A percentile compares a stretch with the other conserved stretches of the same genome.
Conservation (phyloP, 768 basidiomycete genomes). For the Kondoa subrosea region DNA sequence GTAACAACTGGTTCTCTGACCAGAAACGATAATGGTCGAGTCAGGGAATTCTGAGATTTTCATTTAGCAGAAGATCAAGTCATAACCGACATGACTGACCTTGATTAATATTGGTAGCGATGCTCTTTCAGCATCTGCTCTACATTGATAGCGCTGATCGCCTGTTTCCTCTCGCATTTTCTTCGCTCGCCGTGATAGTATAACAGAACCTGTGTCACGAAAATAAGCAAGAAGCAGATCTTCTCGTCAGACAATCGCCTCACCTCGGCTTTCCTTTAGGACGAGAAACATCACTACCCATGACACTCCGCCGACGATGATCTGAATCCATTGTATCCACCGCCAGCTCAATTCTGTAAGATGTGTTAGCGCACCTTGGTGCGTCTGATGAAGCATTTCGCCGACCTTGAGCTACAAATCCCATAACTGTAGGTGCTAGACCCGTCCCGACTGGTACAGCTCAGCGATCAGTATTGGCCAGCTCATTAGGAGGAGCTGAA, state of each 20-base stretch:
- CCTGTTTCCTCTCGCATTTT: conserved; percentile 50
- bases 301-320: conserved; percentile 43
- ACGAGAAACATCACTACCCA: conserved; percentile 41
- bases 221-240: too few relatives aligned
- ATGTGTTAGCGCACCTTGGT: too few relatives aligned
- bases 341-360: conserved; percentile 41
- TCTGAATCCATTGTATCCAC: conserved; percentile 43
- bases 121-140: conserved; percentile 48
- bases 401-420: not conserved
- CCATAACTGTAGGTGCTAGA: not conserved
- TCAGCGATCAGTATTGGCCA: too few relatives aligned
- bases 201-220: not conserved
- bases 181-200: conserved; percentile 39
- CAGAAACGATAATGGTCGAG: conserved; percentile 54
- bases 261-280: conserved; percentile 58
- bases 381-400: too few relatives aligned
- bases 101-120: conserved; percentile 46
- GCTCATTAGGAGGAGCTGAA: too few relatives aligned
- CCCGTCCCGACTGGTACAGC: not conserved
- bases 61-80: too few relatives aligned
- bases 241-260: too few relatives aligned
- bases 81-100: too few relatives aligned
- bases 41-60: too few relatives aligned
- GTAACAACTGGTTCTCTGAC: conserved; percentile 56
- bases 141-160: conserved; percentile 46